A percentile compares a stretch with the other conserved stretches of the same genome.
These are phyloP conservation scores for Diaporthe eres DNA, from an alignment of 2,329 filamentous ascomycete species.

Conservation along the genomic window DNA sequence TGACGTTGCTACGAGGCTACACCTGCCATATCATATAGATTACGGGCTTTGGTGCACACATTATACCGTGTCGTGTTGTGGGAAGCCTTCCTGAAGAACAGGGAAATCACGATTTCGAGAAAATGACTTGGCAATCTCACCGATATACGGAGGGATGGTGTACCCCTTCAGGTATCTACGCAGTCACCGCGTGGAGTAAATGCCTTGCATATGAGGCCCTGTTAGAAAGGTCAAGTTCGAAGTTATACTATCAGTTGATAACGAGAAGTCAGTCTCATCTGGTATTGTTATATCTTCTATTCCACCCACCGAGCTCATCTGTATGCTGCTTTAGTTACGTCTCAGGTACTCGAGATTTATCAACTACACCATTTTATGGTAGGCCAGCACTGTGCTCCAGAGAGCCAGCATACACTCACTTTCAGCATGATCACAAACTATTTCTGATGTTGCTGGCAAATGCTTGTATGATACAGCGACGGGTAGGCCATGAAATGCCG, in stretches of 20 bases:
- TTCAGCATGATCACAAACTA: not conserved
- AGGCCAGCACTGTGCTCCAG: not conserved
- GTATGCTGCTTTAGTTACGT: not conserved
- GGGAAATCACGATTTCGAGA: not conserved
- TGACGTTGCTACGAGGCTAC: not conserved
- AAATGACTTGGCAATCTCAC: not conserved
- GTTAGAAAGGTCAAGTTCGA: not conserved
- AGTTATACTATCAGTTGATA: not conserved
- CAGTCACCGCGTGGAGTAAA: no score
- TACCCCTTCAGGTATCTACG: not conserved
- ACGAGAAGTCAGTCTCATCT: not conserved
- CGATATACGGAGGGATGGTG: not conserved
- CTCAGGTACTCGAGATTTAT: not conserved
- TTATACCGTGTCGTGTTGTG: not conserved
- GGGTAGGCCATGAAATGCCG: not conserved
- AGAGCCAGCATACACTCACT: not conserved
- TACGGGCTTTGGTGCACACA: not conserved
- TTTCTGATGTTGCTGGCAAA: not conserved
- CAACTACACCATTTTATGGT: not conserved
- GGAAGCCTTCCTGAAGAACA: not conserved
- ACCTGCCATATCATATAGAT: no score
- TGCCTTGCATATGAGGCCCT: no score
- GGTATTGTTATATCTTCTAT: not conserved
- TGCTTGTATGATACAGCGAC: not conserved
- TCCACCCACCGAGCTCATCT: not conserved